Base-by-base conservation (phyloP, 805 yeast species). In the Kazachstania viticola region DNA sequence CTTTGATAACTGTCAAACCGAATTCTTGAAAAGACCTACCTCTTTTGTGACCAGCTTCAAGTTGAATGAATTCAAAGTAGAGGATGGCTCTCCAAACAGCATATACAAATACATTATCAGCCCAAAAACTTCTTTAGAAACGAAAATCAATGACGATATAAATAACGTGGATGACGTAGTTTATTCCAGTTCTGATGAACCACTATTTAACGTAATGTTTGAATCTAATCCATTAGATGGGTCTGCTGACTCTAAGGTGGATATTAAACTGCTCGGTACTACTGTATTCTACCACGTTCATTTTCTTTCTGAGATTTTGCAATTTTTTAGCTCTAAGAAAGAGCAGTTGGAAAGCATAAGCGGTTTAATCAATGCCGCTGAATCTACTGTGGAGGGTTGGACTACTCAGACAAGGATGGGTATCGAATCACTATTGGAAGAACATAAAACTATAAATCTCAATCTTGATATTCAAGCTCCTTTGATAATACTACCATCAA, bases 391-490 rank as follows among this genome's bases (percentile, higher is more conserved):
- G 36, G 95, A 85, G 48, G 96, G 93, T 2, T 64, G 91, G 40
- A 77, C 96, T 0, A 65, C 76, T 17, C 95, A 85, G 51, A 91
- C 97, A 0, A 65, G 95, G 46, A 68, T 91, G 39, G 97, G 97
- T 0, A 65, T 91, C 14, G 94, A 88, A 57, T 85, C 91, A 42
- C 91, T 95, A 0, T 65, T 93, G 44, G 94, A 85, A 39, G 95
- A 88, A 46, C 99, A 91, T 58, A 87, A 85, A 51, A 88, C 97
- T 0, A 58, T 85, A 35, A 78, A 85, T 48, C 71, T 85, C 17
- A 75, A 81, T 46, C 68, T 91, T 39, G 97, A 93, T 56, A 63
- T 93, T 27, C 95, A 87, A 49, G 94, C 97, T 0, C 99, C 99
- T 0, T 62, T 91, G 42, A 74, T 93, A 15, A 79, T 88, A 7